These are phyloP conservation scores for Gynostemma pentaphyllum DNA, from an alignment of 306 rosid species.

Conservation along the genomic window DNA sequence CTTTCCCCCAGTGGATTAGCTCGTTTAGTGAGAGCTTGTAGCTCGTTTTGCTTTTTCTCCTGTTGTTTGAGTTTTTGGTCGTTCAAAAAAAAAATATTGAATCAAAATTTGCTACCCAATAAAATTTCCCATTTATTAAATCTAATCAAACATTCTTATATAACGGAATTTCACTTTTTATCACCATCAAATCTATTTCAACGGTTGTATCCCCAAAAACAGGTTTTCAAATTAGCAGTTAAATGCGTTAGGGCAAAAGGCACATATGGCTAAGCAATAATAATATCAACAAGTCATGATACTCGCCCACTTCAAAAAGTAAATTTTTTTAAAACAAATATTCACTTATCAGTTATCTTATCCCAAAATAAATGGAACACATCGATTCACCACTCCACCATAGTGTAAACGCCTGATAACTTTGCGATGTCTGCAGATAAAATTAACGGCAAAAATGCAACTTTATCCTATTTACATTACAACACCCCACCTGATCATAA, in stretches of 20 bases:
- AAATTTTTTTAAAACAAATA: background rate
- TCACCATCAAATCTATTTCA: no score
- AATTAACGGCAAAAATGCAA: background rate
- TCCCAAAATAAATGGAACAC: background rate
- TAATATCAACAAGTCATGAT: background rate
- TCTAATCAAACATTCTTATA: no score
- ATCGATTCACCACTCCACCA: background rate
- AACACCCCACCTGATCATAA: background rate
- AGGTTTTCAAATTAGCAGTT: background rate
- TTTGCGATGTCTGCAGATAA: background rate
- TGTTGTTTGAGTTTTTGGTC: no score
- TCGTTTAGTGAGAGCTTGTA: no score
- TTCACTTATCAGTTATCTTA: no score
- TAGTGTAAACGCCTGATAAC: background rate
- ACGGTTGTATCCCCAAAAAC: no score
- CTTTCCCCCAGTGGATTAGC: no score
- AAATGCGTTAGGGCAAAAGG: background rate
- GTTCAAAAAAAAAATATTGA: no score
- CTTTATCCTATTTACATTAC: conserved; percentile 3
- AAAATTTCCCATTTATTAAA: no score
- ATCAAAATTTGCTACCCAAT: no score
- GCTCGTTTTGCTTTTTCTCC: no score
- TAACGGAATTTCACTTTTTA: no score
- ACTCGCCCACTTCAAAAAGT: background rate
- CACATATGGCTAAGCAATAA: background rate